Base-by-base conservation (phyloP, 1,284 basidiomycete species). In the Austroboletus niveus region DNA sequence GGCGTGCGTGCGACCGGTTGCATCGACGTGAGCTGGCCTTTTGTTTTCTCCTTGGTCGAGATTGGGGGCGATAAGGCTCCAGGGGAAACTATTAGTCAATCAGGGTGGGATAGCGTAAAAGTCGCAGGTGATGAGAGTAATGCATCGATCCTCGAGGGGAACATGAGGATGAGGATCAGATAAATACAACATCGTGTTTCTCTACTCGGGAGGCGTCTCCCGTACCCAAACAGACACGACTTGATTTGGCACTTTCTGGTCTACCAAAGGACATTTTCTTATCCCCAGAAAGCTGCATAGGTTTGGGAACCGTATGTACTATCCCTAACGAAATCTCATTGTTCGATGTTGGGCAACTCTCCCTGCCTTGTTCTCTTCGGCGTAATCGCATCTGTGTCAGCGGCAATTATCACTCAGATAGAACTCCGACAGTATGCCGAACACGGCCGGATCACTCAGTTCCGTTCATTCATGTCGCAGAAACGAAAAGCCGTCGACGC, bases 401-500 rank as follows among this genome's bases (percentile, higher is more conserved):
- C 22, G 4, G 22, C 22, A 24, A 24, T 24, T 24, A 24, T 24
- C 5, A 24, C 22, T 24, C 22, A 24, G 22, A 24, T 24, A 24
- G 22, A 24, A 24, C 22, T 24, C 22, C 22, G 22, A 24, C 22
- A 5, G 22, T 24, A 24, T 24, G 22, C 22, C 22, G 22, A 24
- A 5, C 22, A 24, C 22, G 22, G 22, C 22, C 22, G 47, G 22
- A 48, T 54, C 34, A 36, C 14, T 32, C 31, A 12, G 12, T 32
- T 42, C 27, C 9, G 42, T 31, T 45, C 24, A 27, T 24, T 17
- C 10, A 66, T 66, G 64, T 55, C 56, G 15, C 55, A 48, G 17
- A 70, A 68, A 34, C 66, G 61, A 57, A 62, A 62, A 22, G 64
- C 59, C 17, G 49, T 12, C 31, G 62, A 69, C 3, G 58, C 57